These are phyloP conservation scores for Rhynchosporium secalis DNA, from an alignment of 2,329 filamentous ascomycete genomes.

Conservation along the genomic window DNA sequence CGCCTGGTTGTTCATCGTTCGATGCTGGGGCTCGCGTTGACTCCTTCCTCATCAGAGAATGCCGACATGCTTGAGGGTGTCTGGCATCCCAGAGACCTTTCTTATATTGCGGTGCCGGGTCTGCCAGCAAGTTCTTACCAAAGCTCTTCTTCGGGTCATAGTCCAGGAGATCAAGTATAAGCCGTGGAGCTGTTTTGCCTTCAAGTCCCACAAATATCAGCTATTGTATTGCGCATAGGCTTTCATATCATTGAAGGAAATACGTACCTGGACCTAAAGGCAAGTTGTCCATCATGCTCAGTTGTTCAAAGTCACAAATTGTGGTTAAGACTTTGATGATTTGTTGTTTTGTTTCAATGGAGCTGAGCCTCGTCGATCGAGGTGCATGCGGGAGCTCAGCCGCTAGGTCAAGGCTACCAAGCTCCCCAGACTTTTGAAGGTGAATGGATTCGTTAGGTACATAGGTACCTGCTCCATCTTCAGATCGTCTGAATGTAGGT, in stretches of 20 bases:
- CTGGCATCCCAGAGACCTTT: slow-evolving; percentile 23
- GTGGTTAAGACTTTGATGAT: neutral
- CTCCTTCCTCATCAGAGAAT: slow-evolving; percentile 58
- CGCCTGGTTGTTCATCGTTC: slow-evolving; percentile 42
- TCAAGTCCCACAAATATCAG: slow-evolving; percentile 23
- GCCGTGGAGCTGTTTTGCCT: slow-evolving; percentile 54
- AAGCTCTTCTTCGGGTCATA: slow-evolving; percentile 42
- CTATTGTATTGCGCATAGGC: neutral
- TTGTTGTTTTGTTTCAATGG: neutral
- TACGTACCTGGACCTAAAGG: slow-evolving; percentile 28
- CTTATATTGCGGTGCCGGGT: slow-evolving; percentile 54
- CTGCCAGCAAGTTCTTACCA: slow-evolving; percentile 53
- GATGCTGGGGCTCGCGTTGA: slow-evolving; percentile 50
- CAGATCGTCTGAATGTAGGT: no score
- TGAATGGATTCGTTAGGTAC: no score
- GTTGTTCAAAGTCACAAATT: neutral
- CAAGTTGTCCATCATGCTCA: slow-evolving; percentile 5
- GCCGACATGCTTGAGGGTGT: slow-evolving; percentile 48
- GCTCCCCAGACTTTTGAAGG: no score
- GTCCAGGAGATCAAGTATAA: slow-evolving; percentile 47
- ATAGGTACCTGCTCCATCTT: no score
- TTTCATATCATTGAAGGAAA: neutral
- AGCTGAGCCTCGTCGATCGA: neutral
- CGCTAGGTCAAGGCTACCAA: no score
- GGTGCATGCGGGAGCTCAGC: neutral